A percentile compares a stretch with the other conserved stretches of the same genome.
Conservation (phyloP, 257 asterid species). For the Capsicum pubescens region DNA sequence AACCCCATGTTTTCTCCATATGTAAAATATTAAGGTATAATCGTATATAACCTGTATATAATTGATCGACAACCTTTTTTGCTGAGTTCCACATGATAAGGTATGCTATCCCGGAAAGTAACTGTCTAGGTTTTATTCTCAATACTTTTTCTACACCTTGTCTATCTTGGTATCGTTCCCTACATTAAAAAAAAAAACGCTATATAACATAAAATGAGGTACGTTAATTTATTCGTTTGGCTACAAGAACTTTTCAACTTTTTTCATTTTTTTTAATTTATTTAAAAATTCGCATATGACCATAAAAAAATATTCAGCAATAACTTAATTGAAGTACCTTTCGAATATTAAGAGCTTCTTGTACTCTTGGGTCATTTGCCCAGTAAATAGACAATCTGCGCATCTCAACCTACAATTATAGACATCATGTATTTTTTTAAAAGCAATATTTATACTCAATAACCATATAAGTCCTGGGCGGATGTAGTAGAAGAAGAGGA, state of each 20-base stretch:
- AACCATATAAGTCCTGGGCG: no score
- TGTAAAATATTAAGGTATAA: not conserved
- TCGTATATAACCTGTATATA: slow-evolving; percentile 31
- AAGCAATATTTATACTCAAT: no score
- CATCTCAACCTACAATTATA: not conserved
- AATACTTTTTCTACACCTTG: not conserved
- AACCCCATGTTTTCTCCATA: no score
- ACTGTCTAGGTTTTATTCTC: not conserved
- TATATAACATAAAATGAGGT: no score
- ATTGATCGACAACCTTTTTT: slow-evolving; percentile 8
- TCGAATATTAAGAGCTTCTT: slow-evolving; percentile 41
- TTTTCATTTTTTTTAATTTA: no score
- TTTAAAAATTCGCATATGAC: no score
- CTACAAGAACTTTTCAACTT: no score
- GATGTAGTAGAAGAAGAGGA: no score
- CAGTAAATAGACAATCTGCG: slow-evolving; percentile 22
- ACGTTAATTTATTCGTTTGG: no score
- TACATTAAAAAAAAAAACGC: not conserved
- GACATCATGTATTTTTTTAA: not conserved
- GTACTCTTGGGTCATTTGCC: slow-evolving; percentile 39
- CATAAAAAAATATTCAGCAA: no score
- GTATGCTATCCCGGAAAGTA: not conserved
- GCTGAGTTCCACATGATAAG: slow-evolving; percentile 24
- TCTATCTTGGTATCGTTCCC: not conserved
- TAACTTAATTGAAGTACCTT: slow-evolving; percentile 22